These are phyloP conservation scores for Moelleriella libera DNA, from an alignment of 2,329 filamentous ascomycete species.

Conservation along the genomic window DNA sequence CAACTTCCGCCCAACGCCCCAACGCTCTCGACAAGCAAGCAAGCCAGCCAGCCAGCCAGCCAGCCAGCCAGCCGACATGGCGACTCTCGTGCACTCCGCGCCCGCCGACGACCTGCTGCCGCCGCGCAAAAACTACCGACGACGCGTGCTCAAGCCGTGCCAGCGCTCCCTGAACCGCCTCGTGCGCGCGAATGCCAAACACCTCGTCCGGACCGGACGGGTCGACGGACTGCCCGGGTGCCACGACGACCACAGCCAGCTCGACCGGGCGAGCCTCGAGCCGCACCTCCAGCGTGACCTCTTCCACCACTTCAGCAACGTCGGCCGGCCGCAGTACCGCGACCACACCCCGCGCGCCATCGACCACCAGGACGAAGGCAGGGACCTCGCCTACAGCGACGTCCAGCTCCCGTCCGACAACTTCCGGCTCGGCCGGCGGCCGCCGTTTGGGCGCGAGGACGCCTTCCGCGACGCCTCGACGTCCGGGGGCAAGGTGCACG, in stretches of 20 bases:
- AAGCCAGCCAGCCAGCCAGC: too few relatives aligned
- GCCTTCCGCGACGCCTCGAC: constrained; percentile 29
- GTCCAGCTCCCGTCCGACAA: constrained; percentile 23
- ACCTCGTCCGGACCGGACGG: constrained; percentile 10
- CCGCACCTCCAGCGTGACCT: constrained; percentile 5
- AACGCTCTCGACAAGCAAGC: too few relatives aligned
- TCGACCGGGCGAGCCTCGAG: constrained; percentile 9
- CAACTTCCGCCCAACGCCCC: too few relatives aligned
- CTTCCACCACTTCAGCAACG: constrained; percentile 2
- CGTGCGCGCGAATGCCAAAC: constrained; percentile 17
- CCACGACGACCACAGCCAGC: constrained; percentile 4
- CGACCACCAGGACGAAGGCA: constrained; percentile 15
- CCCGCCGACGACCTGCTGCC: background rate
- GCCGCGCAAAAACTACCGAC: constrained; percentile 1
- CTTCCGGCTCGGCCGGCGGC: constrained; percentile 18
- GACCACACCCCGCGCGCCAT: constrained; percentile 1
- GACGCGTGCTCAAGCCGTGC: constrained; percentile 1
- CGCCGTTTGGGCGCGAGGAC: constrained; percentile 30
- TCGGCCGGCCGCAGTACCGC: background rate
- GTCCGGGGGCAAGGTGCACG: constrained; percentile 15
- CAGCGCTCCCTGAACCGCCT: constrained; percentile 9
- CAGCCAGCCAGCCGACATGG: too few relatives aligned
- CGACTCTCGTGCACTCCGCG: background rate
- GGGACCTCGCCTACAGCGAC: constrained; percentile 19
- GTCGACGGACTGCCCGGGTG: constrained; percentile 2